A percentile compares a stretch with the other conserved stretches of the same genome.
phyloP scores from a whole-genome alignment of 1,139 yeast genomes.

The Yamadazyma atlantica region DNA sequence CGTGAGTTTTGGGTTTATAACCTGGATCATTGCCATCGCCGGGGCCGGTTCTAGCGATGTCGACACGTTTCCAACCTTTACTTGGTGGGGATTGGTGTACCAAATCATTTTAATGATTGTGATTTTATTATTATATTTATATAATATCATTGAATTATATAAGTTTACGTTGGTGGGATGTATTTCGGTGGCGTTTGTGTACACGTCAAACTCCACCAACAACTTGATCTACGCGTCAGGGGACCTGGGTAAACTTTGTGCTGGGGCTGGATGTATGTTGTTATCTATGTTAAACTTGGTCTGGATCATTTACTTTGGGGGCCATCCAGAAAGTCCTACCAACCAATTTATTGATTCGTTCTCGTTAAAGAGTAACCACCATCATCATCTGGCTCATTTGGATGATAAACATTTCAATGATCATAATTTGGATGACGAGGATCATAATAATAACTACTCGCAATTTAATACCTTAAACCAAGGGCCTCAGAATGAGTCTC shows the following conservation, averaged over 20 bases:
- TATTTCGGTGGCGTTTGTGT: constrained; percentile 68
- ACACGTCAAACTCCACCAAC: constrained; percentile 81
- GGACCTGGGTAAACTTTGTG: constrained; percentile 70
- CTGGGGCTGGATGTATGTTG: constrained; percentile 89
- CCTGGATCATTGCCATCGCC: constrained; percentile 85
- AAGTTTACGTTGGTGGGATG: constrained; percentile 60
- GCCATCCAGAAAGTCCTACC: constrained; percentile 75
- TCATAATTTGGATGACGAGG: constrained; percentile 22
- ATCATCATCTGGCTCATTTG: constrained; percentile 20
- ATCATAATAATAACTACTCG: constrained; percentile 13
- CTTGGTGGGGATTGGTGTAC: constrained; percentile 98
- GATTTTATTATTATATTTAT: constrained; percentile 61
- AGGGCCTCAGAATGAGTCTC: not conserved
- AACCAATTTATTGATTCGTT: constrained; percentile 85
- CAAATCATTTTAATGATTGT: constrained; percentile 60
- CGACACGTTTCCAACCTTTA: constrained; percentile 67
- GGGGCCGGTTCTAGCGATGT: constrained; percentile 56
- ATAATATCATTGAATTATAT: constrained; percentile 71
- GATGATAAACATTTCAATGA: constrained; percentile 18
- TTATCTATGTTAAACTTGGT: constrained; percentile 73
- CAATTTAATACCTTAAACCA: constrained; percentile 7
- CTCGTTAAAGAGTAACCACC: constrained; percentile 35
- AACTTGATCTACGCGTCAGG: constrained; percentile 67
- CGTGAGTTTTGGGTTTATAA: constrained; percentile 56
- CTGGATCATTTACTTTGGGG: constrained; percentile 88